A percentile compares a stretch with the other conserved stretches of the same genome.
Evolutionary conservation across 2,329 filamentous ascomycete genomes (phyloP).

Genomic region (Dichotomopilus funicola): DNA sequence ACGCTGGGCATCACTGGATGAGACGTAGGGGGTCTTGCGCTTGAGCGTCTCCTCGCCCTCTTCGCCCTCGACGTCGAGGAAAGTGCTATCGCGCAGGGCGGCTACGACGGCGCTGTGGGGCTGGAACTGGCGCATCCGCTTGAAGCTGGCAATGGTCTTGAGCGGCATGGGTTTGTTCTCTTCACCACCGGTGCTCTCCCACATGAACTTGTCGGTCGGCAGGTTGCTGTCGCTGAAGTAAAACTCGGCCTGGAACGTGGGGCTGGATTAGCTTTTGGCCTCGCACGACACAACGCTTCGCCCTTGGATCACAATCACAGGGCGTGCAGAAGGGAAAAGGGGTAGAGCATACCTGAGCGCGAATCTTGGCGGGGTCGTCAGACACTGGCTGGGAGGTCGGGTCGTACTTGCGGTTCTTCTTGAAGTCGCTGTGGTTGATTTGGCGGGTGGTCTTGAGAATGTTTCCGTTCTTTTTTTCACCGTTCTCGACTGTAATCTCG

Average conservation of each 20-base stretch:
- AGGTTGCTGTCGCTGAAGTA: constrained; percentile 94
- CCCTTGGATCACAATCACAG: not conserved
- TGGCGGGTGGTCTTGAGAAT: constrained; percentile 42
- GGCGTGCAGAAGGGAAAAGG: not conserved
- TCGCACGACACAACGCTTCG: not conserved
- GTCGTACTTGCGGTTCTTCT: constrained; percentile 64
- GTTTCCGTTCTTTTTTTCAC: constrained; percentile 8
- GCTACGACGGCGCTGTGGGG: constrained; percentile 76
- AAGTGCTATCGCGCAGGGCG: constrained; percentile 70
- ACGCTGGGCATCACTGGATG: constrained; percentile 53
- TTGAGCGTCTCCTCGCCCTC: constrained; percentile 65
- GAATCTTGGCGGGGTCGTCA: constrained; percentile 72
- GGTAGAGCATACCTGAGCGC: constrained; percentile 62
- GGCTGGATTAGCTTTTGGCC: constrained; percentile 9
- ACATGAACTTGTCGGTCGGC: constrained; percentile 80
- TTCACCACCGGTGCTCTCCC: constrained; percentile 67
- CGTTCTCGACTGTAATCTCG: constrained; percentile 10
- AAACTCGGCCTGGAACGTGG: constrained; percentile 74
- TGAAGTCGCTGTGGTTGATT: constrained; percentile 33
- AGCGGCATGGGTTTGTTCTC: constrained; percentile 78
- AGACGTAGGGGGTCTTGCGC: constrained; percentile 67
- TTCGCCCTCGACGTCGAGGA: constrained; percentile 67
- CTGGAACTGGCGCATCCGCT: constrained; percentile 93
- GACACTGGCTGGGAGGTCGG: constrained; percentile 61
- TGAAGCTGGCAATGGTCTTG: constrained; percentile 75